Percentiles rank a stretch among this genome's conserved stretches.
These are phyloP conservation scores for Torulaspora microellipsoides DNA, from an alignment of 805 yeast genomes.

Conservation along the genomic window DNA sequence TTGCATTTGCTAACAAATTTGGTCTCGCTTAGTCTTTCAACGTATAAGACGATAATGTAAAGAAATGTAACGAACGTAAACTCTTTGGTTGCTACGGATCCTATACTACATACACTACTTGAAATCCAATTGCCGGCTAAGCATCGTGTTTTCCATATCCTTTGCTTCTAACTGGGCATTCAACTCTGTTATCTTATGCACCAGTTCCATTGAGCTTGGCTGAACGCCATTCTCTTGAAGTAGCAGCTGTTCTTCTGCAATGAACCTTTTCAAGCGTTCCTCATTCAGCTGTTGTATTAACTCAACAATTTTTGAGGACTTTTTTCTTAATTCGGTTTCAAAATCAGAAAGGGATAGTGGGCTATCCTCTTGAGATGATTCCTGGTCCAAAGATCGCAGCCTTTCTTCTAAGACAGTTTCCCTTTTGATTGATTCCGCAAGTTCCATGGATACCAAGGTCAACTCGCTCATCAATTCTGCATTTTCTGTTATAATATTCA, in stretches of 20 bases:
- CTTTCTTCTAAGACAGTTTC: slow-evolving; percentile 58
- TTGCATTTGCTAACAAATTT: no score
- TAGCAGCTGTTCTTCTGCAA: slow-evolving; percentile 67
- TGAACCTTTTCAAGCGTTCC: slow-evolving; percentile 60
- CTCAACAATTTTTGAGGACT: slow-evolving; percentile 43
- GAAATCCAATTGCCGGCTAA: slow-evolving; percentile 6
- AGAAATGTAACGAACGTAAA: no score
- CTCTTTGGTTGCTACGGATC: no score
- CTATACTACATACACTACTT: no score
- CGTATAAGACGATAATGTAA: no score
- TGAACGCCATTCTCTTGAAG: slow-evolving; percentile 48
- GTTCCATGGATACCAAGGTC: slow-evolving; percentile 63
- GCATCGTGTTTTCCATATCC: slow-evolving; percentile 45
- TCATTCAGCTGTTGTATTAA: slow-evolving; percentile 55
- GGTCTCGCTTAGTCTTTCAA: no score
- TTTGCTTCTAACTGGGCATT: slow-evolving; percentile 44
- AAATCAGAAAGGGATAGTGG: slow-evolving; percentile 21
- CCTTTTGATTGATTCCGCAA: slow-evolving; percentile 66
- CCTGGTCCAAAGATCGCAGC: slow-evolving; percentile 17
- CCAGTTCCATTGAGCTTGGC: slow-evolving; percentile 52
- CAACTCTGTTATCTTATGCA: slow-evolving; percentile 52
- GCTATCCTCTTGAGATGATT: slow-evolving; percentile 1
- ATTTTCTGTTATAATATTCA: slow-evolving; percentile 58
- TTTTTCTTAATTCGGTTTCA: slow-evolving; percentile 36
- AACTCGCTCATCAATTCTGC: slow-evolving; percentile 56